Conservation (phyloP, 2,329 filamentous ascomycete species). For the Sarocladium brachiariae region DNA sequence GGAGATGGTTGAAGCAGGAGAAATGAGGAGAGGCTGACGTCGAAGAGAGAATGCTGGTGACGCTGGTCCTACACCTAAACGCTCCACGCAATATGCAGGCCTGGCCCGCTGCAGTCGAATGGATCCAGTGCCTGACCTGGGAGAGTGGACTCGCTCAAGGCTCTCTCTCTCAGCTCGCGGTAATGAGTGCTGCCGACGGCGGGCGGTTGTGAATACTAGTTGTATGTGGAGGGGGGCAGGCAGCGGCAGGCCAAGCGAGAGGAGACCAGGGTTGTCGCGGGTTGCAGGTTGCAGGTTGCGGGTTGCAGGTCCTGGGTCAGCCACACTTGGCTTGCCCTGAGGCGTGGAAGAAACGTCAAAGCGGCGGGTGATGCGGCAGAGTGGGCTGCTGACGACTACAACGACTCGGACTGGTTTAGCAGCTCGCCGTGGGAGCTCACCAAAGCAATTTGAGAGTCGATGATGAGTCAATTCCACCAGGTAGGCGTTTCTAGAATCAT, state of each 20-base stretch:
- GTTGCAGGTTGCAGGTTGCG: too few relatives aligned
- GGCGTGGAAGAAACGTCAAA: too few relatives aligned
- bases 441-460: too few relatives aligned
- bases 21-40: slow-evolving; percentile 1
- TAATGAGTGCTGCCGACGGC: neutral
- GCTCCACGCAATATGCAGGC: slow-evolving; percentile 5
- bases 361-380: too few relatives aligned
- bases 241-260: neutral
- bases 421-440: too few relatives aligned
- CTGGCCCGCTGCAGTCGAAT: neutral
- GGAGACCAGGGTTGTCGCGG: too few relatives aligned
- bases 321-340: neutral
- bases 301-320: neutral
- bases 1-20: neutral
- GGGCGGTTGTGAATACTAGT: neutral
- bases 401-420: too few relatives aligned
- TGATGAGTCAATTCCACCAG: too few relatives aligned
- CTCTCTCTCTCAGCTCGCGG: neutral
- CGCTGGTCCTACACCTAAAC: neutral
- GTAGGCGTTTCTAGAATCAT: too few relatives aligned
- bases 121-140: slow-evolving; percentile 3
- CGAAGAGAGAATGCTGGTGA: slow-evolving; percentile 5
- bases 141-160: slow-evolving; percentile 1
- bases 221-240: neutral
- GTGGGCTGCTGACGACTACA: too few relatives aligned